These are phyloP conservation scores for Monosporascus sp. DNA, from an alignment of 2,329 filamentous ascomycete species.

Conservation along the genomic window DNA sequence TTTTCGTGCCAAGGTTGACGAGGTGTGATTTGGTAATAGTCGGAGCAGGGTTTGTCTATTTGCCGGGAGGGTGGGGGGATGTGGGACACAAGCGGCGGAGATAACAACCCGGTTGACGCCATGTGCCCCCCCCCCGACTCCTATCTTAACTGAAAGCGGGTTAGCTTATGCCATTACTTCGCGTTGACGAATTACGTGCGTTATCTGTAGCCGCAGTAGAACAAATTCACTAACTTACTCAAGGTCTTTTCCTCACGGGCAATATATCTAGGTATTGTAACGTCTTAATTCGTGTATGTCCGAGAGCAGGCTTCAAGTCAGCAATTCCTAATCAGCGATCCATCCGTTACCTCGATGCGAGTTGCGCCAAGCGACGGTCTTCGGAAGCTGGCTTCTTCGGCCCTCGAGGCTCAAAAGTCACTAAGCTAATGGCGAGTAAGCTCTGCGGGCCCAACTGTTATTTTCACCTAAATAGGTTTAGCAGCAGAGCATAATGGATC, in stretches of 20 bases:
- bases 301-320: too few species aligned
- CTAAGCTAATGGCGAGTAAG: not conserved
- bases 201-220: too few species aligned
- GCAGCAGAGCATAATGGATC: not conserved
- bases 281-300: too few species aligned
- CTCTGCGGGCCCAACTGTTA: not conserved
- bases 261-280: too few species aligned
- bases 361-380: not conserved
- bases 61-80: conserved; percentile 5
- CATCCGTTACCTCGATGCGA: too few species aligned
- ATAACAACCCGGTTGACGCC: too few species aligned
- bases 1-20: conserved; percentile 1
- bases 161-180: not conserved
- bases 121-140: too few species aligned
- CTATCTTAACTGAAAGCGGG: too few species aligned
- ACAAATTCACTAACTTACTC: too few species aligned
- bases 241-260: too few species aligned
- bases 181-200: too few species aligned
- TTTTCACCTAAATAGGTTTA: not conserved
- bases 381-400: not conserved
- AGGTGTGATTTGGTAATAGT: conserved; percentile 7
- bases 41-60: conserved; percentile 3
- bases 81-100: not conserved
- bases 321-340: too few species aligned
- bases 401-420: not conserved